A percentile compares a stretch with the other conserved stretches of the same genome.
Evolutionary conservation across 177 flowering plant species (phyloP).

Genomic region (Vitis hybrid): DNA sequence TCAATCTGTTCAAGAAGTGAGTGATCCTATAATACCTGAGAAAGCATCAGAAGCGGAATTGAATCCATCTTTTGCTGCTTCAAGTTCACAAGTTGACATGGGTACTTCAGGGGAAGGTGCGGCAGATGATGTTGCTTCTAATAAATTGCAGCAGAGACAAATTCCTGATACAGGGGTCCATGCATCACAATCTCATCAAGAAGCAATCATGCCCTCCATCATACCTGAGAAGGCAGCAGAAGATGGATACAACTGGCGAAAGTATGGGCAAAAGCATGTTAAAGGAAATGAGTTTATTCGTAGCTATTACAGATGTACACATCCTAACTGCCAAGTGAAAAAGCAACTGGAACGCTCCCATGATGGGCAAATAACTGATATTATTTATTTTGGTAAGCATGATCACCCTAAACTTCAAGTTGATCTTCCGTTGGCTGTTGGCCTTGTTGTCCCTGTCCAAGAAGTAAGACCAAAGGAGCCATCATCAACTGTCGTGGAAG

Average conservation of each 20-base stretch:
- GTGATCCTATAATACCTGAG: background rate
- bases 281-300: constrained; percentile 69
- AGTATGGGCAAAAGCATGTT: constrained; percentile 83
- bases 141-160: background rate
- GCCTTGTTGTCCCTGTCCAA: constrained; percentile 21
- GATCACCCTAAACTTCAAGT: constrained; percentile 47
- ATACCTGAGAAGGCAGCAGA: constrained; percentile 54
- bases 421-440: constrained; percentile 25
- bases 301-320: constrained; percentile 80
- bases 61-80: too few relatives aligned
- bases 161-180: constrained; percentile 25
- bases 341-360: constrained; percentile 71
- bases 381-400: constrained; percentile 52
- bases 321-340: constrained; percentile 66
- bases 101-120: too few relatives aligned
- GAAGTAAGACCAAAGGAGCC: constrained; percentile 21
- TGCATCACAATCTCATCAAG: constrained; percentile 25
- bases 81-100: too few relatives aligned
- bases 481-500: constrained; percentile 20
- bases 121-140: too few relatives aligned
- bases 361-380: constrained; percentile 51
- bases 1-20: constrained; percentile 11
- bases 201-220: constrained; percentile 25
- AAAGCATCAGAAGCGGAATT: background rate
- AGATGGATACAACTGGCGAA: constrained; percentile 86